phyloP scores from a whole-genome alignment of 176 grass and related monocot species.

The Hyparrhenia diplandra region DNA sequence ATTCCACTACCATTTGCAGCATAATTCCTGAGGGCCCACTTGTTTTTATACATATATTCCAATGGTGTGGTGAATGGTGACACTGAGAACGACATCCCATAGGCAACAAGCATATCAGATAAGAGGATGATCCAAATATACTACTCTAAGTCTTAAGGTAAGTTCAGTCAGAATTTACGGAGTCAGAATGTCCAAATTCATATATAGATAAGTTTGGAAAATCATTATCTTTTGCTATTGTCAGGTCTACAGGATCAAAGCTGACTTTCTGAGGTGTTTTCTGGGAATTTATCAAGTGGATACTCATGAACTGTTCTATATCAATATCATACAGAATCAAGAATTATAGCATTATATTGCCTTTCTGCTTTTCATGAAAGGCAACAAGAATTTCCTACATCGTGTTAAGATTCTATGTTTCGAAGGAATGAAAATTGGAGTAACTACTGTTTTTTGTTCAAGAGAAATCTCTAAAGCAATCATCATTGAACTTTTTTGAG shows the following conservation, averaged over 20 bases:
- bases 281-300: background rate
- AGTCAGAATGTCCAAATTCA: background rate
- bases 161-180: slow-evolving; percentile 12
- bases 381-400: background rate
- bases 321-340: background rate
- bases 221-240: background rate
- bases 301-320: background rate
- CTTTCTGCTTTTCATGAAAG: background rate
- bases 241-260: background rate
- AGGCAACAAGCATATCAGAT: slow-evolving; percentile 21
- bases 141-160: background rate
- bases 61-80: background rate
- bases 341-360: background rate
- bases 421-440: background rate
- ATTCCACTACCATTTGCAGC: slow-evolving; percentile 28
- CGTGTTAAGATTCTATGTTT: background rate
- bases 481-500: background rate
- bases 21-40: slow-evolving; percentile 26
- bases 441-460: background rate
- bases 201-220: background rate
- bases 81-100: slow-evolving; percentile 29
- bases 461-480: background rate
- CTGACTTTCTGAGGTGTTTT: background rate
- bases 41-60: background rate
- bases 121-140: background rate